Evolutionary conservation across 2,329 filamentous ascomycete species (phyloP), one percentile per base, ranked within the genome.

Genomic region (Fonsecaea nubica): DNA sequence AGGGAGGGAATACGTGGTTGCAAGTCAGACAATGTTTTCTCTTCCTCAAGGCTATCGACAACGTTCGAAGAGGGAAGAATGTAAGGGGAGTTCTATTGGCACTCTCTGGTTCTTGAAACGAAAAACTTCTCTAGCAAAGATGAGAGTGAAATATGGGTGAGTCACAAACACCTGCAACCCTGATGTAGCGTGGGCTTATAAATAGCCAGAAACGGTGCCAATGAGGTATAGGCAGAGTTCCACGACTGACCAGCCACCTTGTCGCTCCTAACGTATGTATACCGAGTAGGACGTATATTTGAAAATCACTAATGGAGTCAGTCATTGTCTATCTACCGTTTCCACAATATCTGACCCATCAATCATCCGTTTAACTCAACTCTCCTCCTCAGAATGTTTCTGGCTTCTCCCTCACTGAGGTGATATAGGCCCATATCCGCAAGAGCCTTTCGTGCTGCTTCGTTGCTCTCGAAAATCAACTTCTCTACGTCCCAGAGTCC

Each of bases 401-500:
- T 77, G 8, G 81, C 82, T 68, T 84, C 82, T 4, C 76, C 75
- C 69, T 82, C 81, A 18, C 76, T 77, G 55, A 84, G 69, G 5
- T 74, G 74, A 38, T 80, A 77, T 48, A 84, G 75, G 6, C 77
- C 78, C 64, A 84, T 71, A 52, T 81, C 79, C 7, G 77, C 75
- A 55, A 84, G 75, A 21, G 81, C 79, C 61, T 77, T 75, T 36
- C 82, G 76, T 8, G 81, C 82, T 60, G 78, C 80, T 66, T 82
- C 81, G 65, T 84, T 84, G 58, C 78, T 80, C 59, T 76, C 78
- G 68, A 84, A 84, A 0, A 84, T 69, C 60, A 78, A 77, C 70
- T 78, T 81, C 65, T 84, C 82, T 12, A 80, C 82, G 54, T 82
- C 79, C 80, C 79, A 81, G 15, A 84, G 71, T 6, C 75, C 75